Conservation (phyloP, 768 basidiomycete genomes). For the Mycena galericulata region DNA sequence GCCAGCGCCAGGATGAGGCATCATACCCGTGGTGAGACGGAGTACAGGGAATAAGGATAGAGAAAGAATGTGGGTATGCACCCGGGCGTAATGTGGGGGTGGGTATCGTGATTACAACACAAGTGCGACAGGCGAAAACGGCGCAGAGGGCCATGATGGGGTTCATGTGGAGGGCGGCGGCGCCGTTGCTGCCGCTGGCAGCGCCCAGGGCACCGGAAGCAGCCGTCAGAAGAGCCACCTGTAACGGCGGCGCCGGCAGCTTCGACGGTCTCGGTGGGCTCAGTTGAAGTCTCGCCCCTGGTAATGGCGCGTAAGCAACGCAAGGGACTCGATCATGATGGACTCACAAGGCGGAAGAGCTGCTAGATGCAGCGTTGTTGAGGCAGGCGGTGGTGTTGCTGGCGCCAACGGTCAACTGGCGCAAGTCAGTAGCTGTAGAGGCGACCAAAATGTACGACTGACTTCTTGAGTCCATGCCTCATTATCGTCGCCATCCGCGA, state of each 20-base stretch:
- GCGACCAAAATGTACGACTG: slow-evolving; percentile 41
- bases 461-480: slow-evolving; percentile 79
- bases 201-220: slow-evolving; percentile 54
- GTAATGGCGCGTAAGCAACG: not conserved
- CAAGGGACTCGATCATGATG: not conserved
- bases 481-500: slow-evolving; percentile 63
- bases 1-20: slow-evolving; percentile 33
- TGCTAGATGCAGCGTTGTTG: slow-evolving; percentile 30
- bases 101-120: slow-evolving; percentile 40
- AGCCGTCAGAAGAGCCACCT: slow-evolving; percentile 19
- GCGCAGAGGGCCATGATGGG: slow-evolving; percentile 57
- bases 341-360: slow-evolving; percentile 10
- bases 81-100: slow-evolving; percentile 31
- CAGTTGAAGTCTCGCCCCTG: not conserved
- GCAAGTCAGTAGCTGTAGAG: slow-evolving; percentile 14
- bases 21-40: slow-evolving; percentile 29
- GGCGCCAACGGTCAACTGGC: slow-evolving; percentile 53
- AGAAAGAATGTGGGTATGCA: slow-evolving; percentile 23
- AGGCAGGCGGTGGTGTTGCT: slow-evolving; percentile 56
- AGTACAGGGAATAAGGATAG: slow-evolving; percentile 30
- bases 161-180: slow-evolving; percentile 52
- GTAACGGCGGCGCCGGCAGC: slow-evolving; percentile 30
- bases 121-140: slow-evolving; percentile 48
- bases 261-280: slow-evolving; percentile 21
- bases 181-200: slow-evolving; percentile 59